Base-by-base conservation (phyloP, 192 early-diverging fungal species). In the Gryganskiella cystojenkinii region DNA sequence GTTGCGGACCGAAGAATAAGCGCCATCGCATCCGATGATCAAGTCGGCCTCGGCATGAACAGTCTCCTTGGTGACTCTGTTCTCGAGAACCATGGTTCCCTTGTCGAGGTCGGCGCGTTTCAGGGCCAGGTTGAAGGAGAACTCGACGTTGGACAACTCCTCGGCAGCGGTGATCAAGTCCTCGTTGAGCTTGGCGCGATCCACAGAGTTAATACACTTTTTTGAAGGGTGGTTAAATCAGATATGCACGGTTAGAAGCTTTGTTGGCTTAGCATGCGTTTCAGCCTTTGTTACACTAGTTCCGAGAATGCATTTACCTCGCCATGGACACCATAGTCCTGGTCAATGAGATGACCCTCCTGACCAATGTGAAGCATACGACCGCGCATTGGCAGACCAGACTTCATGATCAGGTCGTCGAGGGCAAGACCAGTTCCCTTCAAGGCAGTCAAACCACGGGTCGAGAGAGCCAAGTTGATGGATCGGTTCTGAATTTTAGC, bases 401-500 rank as follows among this genome's bases (percentile, higher is more conserved):
- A 81, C 42, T 84, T 78, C 67, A 95, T 69, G 44, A 98, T 88
- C 8, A 82, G 74, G 14, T 86, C 69, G 30, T 93, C 92, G 15
- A 93, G 67, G n/a, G 67, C 83, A 11, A 91, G 80, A 8, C 93
- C 92, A 55, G 91, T 88, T 13, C 79, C 86, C 46, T 87, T 82
- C 64, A 99, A 83, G 20, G 94, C 95, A 22, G 91, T 88, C 30
- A 99, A 76, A 15, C 95, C 97, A 35, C 97, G 89, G 56, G 85
- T 84, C 0, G 95, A 96, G 10, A 99, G 85, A 7, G 97, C 97
- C 75, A 99, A 76, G 64, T 99, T 99, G 74, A 99, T 99, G 11
- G 95, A 96, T 49, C 91, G 87, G 58, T 93, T 86, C 68, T 79
- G 82, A 56, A 85, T 71, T 31, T 72, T 72, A 28, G 63, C 62